Conservation (phyloP, 495 filamentous ascomycete species). For the Lasiosphaeria hispida region DNA sequence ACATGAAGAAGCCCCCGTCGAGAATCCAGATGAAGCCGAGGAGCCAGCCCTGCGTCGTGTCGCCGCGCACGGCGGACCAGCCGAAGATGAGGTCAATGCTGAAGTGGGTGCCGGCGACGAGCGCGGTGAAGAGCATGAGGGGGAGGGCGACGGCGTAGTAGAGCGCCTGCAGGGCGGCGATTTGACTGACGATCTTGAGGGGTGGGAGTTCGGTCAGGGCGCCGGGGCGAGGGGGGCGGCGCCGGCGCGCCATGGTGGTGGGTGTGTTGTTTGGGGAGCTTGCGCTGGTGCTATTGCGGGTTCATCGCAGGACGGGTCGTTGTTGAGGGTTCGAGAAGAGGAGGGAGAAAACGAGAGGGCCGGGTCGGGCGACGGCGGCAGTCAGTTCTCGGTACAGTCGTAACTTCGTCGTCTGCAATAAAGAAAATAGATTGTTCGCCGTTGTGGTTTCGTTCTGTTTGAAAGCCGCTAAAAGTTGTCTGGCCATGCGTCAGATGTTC, state of each 20-base stretch:
- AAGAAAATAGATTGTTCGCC: too few relatives aligned
- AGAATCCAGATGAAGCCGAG: slow-evolving; percentile 83
- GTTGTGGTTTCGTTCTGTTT: too few relatives aligned
- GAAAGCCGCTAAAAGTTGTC: too few relatives aligned
- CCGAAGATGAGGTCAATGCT: slow-evolving; percentile 68
- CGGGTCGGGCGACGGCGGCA: too few relatives aligned
- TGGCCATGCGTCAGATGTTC: not conserved
- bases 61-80: slow-evolving; percentile 80
- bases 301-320: not conserved
- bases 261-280: not conserved
- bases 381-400: too few relatives aligned
- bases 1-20: slow-evolving; percentile 72
- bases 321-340: not conserved
- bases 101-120: slow-evolving; percentile 76
- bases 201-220: slow-evolving; percentile 79
- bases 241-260: slow-evolving; percentile 65
- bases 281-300: not conserved
- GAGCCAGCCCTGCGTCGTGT: slow-evolving; percentile 92
- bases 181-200: slow-evolving; percentile 81
- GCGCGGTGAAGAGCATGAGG: slow-evolving; percentile 82
- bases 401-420: too few relatives aligned
- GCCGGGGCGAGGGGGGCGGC: slow-evolving; percentile 74
- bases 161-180: slow-evolving; percentile 75
- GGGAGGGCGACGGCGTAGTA: slow-evolving; percentile 75
- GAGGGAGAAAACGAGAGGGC: not conserved